Conservation (phyloP, 2,329 filamentous ascomycete species). For the Chaetomiaceae sp. region DNA sequence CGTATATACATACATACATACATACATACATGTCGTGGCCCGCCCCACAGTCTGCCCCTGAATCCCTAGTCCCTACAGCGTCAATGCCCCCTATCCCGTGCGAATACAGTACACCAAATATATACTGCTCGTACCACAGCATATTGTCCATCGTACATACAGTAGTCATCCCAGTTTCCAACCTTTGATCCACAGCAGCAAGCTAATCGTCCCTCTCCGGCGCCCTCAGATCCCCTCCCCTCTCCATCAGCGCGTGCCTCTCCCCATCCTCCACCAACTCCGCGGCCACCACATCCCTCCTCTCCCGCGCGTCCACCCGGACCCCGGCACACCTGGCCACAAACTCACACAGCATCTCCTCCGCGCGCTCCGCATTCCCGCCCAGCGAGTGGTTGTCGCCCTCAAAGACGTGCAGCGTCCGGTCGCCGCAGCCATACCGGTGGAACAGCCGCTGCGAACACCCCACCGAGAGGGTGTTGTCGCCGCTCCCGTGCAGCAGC, state of each 20-base stretch:
- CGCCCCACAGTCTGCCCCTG: neutral
- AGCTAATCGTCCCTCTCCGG: conserved; percentile 26
- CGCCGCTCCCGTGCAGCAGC: conserved; percentile 38
- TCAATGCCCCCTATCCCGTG: too few species aligned
- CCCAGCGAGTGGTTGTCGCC: conserved; percentile 40
- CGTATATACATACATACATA: too few species aligned
- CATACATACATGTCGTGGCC: too few species aligned
- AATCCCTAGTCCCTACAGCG: neutral
- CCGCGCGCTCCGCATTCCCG: conserved; percentile 34
- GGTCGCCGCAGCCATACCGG: conserved; percentile 32
- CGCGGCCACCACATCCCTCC: conserved; percentile 18
- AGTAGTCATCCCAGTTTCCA: too few species aligned
- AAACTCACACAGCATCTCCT: conserved; percentile 38
- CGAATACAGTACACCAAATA: too few species aligned
- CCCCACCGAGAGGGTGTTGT: conserved; percentile 31
- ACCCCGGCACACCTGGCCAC: conserved; percentile 33
- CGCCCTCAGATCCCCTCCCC: conserved; percentile 35
- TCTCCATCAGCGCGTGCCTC: conserved; percentile 30
- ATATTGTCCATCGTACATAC: too few species aligned
- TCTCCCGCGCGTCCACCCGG: conserved; percentile 21
- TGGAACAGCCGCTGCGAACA: conserved; percentile 36
- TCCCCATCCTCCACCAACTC: conserved; percentile 24
- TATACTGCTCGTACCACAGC: too few species aligned
- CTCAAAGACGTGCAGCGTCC: conserved; percentile 37
- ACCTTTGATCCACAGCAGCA: too few species aligned